Evolutionary conservation across 345 rosid species (phyloP), one percentile per base, ranked within the genome.

Genomic region (Populus nigra): DNA sequence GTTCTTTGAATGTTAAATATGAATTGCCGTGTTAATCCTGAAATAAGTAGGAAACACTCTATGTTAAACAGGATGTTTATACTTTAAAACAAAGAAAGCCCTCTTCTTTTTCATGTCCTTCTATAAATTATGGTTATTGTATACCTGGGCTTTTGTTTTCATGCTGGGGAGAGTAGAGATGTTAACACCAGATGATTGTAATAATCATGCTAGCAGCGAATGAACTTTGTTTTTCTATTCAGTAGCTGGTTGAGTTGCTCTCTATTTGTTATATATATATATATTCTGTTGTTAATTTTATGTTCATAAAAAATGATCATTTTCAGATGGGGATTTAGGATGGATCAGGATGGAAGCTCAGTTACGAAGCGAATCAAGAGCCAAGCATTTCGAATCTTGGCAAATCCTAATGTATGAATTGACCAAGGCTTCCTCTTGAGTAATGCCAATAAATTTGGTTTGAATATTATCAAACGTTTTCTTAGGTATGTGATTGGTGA

Each of bases 341-440:
- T 81, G 74, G 76, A 83, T 50, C 87, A 74, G 27, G 81, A 72
- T 86, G 72, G 78, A 53, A 83, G 78, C 35, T 70, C 78, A 73
- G 77, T 73, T 62, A 47, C 79, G 29, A 65, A 80, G 17, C 85
- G 87, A 80, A 78, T 80, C 83, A 92, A 84, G 82, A 78, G 88
- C 71, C 93, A 83, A 78, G 87, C 88, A 72, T 88, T 90, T 76
- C 88, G 68, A 49, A 74, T 92, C 63, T 87, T 90, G 80, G 95
- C 96, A 2, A 89, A 83, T 80, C 86, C 96, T 70, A 90, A 94
- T 85, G 97, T 94, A 89, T 81, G 86, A 84, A 74, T 77, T 80
- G 80, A 81, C 67, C 83, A 73, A 50, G 78, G 82, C 81, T 86
- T 85, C 84, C 69, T 75, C 82, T 71, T 79, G 57, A 79, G 50